Evolutionary conservation across 2,329 filamentous ascomycete genomes (phyloP), one percentile per base, ranked within the genome.

Genomic region (Calonectria naviculata): DNA sequence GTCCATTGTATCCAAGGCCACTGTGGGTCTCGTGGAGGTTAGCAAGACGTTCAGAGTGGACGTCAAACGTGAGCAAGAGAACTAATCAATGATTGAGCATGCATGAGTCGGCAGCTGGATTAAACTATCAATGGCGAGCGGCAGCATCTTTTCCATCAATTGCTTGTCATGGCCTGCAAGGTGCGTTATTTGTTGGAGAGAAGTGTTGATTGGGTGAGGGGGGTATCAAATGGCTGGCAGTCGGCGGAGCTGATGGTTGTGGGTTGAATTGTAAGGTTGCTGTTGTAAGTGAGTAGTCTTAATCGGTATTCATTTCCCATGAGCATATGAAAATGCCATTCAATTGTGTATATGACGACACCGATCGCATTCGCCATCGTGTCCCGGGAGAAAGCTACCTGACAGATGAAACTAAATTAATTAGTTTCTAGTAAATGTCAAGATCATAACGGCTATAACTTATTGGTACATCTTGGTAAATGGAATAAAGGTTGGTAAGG

Each of bases 1-100:
- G 97, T 91, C 91, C 8, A 92, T 92, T 12, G 86, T 95, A 31
- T 92, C 91, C 5, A 98, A 98, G 84, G 84, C 90, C 73, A 87
- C 87, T 29, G 93, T 95, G 83, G 95, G 94, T 1, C 83, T 98
- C 76, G 93, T 97, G 34, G 94, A 97, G 81, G 95, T 94, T 26
- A 92, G 87, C 79, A 95, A 93, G 85, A 84, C 84, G 67, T 96
- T 75, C 21, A 65, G 70, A 34, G 52, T 78, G 10, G 10, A 58
- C 13, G 17, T 58, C 13, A 36, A 36, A 5, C 52, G 52, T 24
- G 52, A 58, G 15, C n/a, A 58, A 41, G 31, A 56, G 52, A 21
- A 52, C 9, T 38, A 26, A 7, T 26, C 31, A 34, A 52, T 31
- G 17, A 28, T 34, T 52, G 42, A 47, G n/a, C 13, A 4, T 24